Evolutionary conservation across 2,329 filamentous ascomycete genomes (phyloP).

Genomic region (Aspergillus niger): DNA sequence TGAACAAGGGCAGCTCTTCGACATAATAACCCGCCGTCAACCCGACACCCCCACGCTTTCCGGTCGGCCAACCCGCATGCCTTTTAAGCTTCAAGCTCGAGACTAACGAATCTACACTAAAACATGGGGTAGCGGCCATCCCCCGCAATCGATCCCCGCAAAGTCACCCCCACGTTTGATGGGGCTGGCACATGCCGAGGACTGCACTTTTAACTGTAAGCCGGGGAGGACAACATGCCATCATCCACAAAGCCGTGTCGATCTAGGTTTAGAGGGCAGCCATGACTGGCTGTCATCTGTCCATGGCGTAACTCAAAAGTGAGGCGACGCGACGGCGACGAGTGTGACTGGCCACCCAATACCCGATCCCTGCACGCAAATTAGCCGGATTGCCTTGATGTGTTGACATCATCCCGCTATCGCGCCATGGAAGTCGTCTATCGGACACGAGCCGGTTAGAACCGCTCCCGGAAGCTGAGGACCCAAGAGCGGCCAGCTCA

Average conservation of each 20-base stretch:
- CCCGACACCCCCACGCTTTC: background rate
- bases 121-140: background rate
- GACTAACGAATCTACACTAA: background rate
- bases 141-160: background rate
- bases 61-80: background rate
- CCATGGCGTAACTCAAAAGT: background rate
- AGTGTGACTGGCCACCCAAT: background rate
- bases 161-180: background rate
- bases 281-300: background rate
- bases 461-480: too few relatives aligned
- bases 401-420: background rate
- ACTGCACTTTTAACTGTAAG: too few relatives aligned
- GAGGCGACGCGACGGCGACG: background rate
- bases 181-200: background rate
- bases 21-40: background rate
- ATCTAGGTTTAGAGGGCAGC: too few relatives aligned
- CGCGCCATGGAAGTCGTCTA: too few relatives aligned
- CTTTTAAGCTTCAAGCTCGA: background rate
- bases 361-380: too few relatives aligned
- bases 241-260: too few relatives aligned
- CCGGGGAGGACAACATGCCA: too few relatives aligned
- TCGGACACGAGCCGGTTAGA: too few relatives aligned
- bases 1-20: too few relatives aligned
- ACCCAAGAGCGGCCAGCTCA: too few relatives aligned
- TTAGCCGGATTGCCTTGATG: background rate